These are phyloP conservation scores for Suillus luteus DNA, from an alignment of 768 basidiomycete genomes.

Conservation along the genomic window DNA sequence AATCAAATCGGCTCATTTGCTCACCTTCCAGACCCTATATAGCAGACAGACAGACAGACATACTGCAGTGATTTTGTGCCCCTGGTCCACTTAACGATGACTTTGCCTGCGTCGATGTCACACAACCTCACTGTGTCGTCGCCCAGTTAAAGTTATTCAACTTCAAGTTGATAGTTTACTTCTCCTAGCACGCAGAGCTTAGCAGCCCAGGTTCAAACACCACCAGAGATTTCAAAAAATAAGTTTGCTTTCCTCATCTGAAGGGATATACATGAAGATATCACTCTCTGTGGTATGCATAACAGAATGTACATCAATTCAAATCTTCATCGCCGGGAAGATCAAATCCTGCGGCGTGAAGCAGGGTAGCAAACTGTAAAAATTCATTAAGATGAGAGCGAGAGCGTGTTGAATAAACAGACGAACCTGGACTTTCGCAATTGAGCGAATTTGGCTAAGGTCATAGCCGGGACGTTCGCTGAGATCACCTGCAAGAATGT, in stretches of 20 bases:
- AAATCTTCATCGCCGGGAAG: conserved; percentile 20
- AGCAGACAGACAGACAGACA: neutral
- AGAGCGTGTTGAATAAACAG: neutral
- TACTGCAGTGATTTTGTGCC: neutral
- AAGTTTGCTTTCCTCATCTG: neutral
- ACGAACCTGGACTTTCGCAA: conserved; percentile 84
- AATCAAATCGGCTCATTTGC: no score
- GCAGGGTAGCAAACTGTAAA: conserved; percentile 62
- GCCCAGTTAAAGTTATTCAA: no score
- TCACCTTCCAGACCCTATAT: no score
- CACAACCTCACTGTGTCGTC: neutral
- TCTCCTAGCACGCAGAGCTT: no score
- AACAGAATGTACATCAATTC: neutral
- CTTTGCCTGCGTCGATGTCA: neutral
- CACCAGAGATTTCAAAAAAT: neutral
- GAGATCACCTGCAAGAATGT: conserved; percentile 58
- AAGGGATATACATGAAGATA: neutral
- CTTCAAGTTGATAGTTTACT: no score
- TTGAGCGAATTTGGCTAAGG: conserved; percentile 76
- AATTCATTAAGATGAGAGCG: neutral
- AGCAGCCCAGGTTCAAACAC: neutral
- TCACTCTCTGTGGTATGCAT: neutral
- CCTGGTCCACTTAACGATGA: neutral
- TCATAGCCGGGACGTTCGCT: conserved; percentile 82
- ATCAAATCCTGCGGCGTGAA: conserved; percentile 70